Evolutionary conservation across 441 rosid species (phyloP).

Genomic region (Manihot esculenta): DNA sequence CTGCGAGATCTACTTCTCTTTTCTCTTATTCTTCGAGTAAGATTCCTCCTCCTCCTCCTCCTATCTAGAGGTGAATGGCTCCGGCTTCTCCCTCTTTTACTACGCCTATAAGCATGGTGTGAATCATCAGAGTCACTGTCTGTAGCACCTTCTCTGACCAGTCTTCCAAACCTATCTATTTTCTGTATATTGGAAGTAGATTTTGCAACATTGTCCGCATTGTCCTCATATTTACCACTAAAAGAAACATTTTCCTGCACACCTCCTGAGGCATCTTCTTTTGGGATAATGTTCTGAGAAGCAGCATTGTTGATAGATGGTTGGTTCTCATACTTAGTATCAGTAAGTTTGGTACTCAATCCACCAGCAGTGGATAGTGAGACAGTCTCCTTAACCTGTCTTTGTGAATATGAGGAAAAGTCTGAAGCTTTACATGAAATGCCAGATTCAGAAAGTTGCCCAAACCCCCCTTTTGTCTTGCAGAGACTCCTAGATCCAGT

Average conservation of each 20-base stretch:
- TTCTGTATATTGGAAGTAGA: conserved; percentile 32
- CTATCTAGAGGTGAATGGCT: conserved; percentile 47
- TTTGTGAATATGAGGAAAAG: conserved; percentile 15
- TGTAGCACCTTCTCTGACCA: conserved; percentile 49
- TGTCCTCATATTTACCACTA: conserved; percentile 27
- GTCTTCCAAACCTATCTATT: conserved; percentile 62
- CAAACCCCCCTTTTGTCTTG: conserved; percentile 26
- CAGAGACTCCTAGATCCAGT: conserved; percentile 6
- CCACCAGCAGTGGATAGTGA: conserved; percentile 21
- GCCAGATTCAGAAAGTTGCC: conserved; percentile 22
- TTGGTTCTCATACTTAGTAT: conserved; percentile 19
- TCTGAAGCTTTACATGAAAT: conserved; percentile 13
- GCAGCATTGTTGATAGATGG: conserved; percentile 18
- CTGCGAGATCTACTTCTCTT: conserved; percentile 56
- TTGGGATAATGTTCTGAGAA: conserved; percentile 24
- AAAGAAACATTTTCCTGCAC: conserved; percentile 15
- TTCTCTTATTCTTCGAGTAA: conserved; percentile 41
- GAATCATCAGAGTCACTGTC: conserved; percentile 65
- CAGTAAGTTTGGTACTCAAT: conserved; percentile 19
- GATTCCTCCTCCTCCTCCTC: conserved; percentile 33
- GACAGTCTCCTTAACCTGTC: conserved; percentile 22
- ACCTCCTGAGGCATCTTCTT: conserved; percentile 25
- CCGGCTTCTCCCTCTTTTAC: conserved; percentile 40
- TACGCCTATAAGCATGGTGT: conserved; percentile 25
- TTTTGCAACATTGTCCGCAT: conserved; percentile 25